phyloP scores from a whole-genome alignment of 2,329 filamentous ascomycete genomes.

The Rutstroemia sydowiana region DNA sequence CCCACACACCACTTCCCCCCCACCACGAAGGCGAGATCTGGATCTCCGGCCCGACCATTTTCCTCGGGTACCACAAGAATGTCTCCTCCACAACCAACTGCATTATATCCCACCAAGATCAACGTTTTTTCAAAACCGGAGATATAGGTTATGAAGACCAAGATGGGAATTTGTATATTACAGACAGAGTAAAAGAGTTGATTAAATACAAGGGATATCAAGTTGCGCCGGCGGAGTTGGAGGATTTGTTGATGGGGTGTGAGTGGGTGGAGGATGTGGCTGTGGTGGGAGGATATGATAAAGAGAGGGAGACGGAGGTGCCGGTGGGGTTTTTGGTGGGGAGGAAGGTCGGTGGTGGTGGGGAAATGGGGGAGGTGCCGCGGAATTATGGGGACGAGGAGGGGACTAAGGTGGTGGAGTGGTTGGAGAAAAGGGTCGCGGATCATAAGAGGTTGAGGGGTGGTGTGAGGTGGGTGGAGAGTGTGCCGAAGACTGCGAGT shows the following conservation, averaged over 20 bases:
- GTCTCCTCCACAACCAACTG: conserved; percentile 63
- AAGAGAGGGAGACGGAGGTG: conserved; percentile 56
- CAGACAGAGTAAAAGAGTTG: conserved; percentile 67
- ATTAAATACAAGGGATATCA: conserved; percentile 60
- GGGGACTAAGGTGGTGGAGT: conserved; percentile 32
- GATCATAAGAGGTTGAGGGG: neutral
- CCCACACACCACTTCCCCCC: conserved; percentile 26
- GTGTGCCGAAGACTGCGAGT: conserved; percentile 54
- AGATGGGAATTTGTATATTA: conserved; percentile 77
- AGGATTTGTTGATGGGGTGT: conserved; percentile 38
- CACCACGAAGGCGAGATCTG: conserved; percentile 63
- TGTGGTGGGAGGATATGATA: conserved; percentile 54
- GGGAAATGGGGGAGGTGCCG: conserved; percentile 21
- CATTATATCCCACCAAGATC: conserved; percentile 47
- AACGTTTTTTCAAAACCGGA: conserved; percentile 63
- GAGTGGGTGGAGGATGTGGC: conserved; percentile 45
- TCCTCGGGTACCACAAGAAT: conserved; percentile 50
- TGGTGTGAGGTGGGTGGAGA: neutral
- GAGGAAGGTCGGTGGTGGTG: conserved; percentile 7
- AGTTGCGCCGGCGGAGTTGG: conserved; percentile 59
- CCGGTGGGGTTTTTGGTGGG: conserved; percentile 57
- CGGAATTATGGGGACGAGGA: neutral
- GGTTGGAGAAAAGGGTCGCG: neutral
- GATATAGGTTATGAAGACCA: conserved; percentile 72
- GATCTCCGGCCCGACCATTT: conserved; percentile 55